These are phyloP conservation scores for Russula emetica DNA, from an alignment of 768 basidiomycete genomes.

Conservation along the genomic window DNA sequence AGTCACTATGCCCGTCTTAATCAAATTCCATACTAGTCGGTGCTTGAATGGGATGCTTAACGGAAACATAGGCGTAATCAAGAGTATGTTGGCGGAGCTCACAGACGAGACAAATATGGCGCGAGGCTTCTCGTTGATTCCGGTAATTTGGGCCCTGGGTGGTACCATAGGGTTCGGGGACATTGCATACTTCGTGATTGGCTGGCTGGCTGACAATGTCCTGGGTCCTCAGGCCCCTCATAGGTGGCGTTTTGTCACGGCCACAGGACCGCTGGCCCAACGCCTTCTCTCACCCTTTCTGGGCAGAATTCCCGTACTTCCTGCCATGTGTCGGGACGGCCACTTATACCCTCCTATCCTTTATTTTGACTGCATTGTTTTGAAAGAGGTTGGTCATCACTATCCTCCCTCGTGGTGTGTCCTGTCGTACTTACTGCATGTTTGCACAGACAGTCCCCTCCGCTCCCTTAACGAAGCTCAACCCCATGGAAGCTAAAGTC, in stretches of 20 bases:
- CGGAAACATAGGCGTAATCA: slow-evolving; percentile 52
- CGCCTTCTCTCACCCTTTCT: slow-evolving; percentile 28
- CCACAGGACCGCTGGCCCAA: slow-evolving; percentile 29
- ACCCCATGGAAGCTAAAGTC: neutral
- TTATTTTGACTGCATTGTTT: slow-evolving; percentile 15
- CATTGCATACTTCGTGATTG: neutral
- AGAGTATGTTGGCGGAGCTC: slow-evolving; percentile 63
- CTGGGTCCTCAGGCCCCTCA: slow-evolving; percentile 19
- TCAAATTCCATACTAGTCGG: neutral
- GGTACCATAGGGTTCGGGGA: slow-evolving; percentile 17
- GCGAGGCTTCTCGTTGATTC: slow-evolving; percentile 37
- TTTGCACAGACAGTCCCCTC: slow-evolving; percentile 10
- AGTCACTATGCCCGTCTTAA: neutral
- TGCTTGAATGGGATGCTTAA: slow-evolving; percentile 20
- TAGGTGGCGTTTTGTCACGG: slow-evolving; percentile 30
- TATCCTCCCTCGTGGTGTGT: neutral
- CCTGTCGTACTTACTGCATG: neutral
- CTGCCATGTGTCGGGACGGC: slow-evolving; percentile 27
- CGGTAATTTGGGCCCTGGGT: slow-evolving; percentile 29
- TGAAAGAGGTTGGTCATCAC: slow-evolving; percentile 16
- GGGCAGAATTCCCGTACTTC: slow-evolving; percentile 31
- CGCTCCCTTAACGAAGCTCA: neutral
- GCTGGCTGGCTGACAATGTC: neutral
- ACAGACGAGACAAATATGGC: slow-evolving; percentile 58
- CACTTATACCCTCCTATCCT: slow-evolving; percentile 12